Percentiles rank a stretch among this genome's conserved stretches.
Evolutionary conservation across 495 filamentous ascomycete genomes (phyloP).

Genomic region (Podospora comata): DNA sequence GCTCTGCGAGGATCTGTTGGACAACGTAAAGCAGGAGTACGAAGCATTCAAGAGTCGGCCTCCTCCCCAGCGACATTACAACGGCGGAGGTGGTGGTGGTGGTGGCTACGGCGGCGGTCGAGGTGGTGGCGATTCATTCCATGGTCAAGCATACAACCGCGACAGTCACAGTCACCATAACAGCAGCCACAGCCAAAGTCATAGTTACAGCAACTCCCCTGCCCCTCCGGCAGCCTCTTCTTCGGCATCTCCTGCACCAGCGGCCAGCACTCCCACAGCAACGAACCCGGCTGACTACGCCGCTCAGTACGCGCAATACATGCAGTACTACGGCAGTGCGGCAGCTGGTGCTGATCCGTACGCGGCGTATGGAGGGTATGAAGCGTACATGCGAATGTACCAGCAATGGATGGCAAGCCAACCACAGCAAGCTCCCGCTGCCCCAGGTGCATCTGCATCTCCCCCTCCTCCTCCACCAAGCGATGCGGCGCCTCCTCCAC

Average conservation of each 20-base stretch:
- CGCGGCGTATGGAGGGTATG: constrained; percentile 85
- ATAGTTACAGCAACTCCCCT: constrained; percentile 38
- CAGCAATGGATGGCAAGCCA: constrained; percentile 60
- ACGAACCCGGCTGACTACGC: constrained; percentile 55
- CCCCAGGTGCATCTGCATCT: constrained; percentile 47
- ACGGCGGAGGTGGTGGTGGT: constrained; percentile 43
- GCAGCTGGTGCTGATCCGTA: constrained; percentile 67
- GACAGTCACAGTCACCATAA: constrained; percentile 41
- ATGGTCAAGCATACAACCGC: constrained; percentile 35
- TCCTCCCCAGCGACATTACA: constrained; percentile 52
- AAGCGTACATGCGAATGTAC: constrained; percentile 66
- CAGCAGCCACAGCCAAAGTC: constrained; percentile 27
- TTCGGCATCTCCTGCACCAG: constrained; percentile 34
- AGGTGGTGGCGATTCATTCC: constrained; percentile 40
- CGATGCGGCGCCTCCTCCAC: constrained; percentile 54
- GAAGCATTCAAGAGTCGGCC: constrained; percentile 85
- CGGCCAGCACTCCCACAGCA: constrained; percentile 36
- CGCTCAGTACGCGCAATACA: constrained; percentile 84
- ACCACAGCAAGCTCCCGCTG: constrained; percentile 44
- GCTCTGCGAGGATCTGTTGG: constrained; percentile 80
- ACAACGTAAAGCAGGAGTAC: constrained; percentile 80
- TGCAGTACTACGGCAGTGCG: constrained; percentile 38
- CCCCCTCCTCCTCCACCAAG: constrained; percentile 61
- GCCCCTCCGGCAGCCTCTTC: constrained; percentile 33
- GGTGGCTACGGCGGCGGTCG: constrained; percentile 34